These are phyloP conservation scores for Vaccinium corymbosum DNA, from an alignment of 148 eudicot genomes.

Conservation along the genomic window DNA sequence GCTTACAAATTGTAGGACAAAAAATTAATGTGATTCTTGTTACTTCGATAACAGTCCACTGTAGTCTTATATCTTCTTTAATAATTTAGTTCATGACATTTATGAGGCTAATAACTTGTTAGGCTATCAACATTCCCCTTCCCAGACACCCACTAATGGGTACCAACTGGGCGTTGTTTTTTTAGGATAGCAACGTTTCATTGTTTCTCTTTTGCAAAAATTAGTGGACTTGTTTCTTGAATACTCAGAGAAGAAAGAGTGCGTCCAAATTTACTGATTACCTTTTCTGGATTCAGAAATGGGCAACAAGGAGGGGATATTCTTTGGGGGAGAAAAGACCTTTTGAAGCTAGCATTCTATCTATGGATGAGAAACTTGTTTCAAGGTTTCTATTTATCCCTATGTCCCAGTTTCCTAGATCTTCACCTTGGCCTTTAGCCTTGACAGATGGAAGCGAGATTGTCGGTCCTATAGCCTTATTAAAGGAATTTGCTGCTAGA, in stretches of 20 bases:
- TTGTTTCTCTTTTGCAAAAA: not conserved
- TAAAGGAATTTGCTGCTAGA: not conserved
- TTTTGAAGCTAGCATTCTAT: not conserved
- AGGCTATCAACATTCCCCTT: no score
- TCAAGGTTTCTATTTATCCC: not conserved
- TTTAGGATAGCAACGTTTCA: not conserved
- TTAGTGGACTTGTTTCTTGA: not conserved
- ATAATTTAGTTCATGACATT: not conserved
- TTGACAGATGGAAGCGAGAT: not conserved
- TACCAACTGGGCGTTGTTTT: no score
- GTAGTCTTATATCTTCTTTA: not conserved
- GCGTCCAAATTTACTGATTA: not conserved
- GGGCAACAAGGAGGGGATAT: slow-evolving; percentile 27
- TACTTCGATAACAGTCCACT: not conserved
- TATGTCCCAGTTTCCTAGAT: not conserved
- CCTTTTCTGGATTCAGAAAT: slow-evolving; percentile 39
- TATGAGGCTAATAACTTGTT: not conserved
- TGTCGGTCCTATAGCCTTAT: not conserved
- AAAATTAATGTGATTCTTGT: no score
- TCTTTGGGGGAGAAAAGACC: not conserved
- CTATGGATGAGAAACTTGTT: not conserved
- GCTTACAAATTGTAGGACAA: no score
- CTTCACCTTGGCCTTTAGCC: not conserved
- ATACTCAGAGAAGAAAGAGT: not conserved
- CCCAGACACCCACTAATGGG: no score